Conservation (phyloP, 2,329 filamentous ascomycete species). For the Microdochium paspali region DNA sequence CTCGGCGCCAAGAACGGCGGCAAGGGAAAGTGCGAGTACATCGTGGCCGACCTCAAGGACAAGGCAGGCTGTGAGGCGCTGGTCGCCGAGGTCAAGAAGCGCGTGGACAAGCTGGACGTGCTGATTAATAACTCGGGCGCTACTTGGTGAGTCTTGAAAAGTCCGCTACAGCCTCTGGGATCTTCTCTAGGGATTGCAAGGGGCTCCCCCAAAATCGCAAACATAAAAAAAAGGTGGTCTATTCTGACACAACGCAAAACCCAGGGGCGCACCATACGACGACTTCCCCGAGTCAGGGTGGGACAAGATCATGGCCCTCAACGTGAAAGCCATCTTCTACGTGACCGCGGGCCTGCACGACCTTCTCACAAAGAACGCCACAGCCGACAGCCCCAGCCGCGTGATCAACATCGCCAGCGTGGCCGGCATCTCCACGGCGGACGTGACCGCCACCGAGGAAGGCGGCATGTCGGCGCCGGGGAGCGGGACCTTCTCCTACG, state of each 20-base stretch:
- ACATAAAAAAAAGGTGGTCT: too few species aligned
- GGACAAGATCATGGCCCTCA: constrained; percentile 6
- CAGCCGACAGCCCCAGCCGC: constrained; percentile 2
- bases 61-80: constrained; percentile 4
- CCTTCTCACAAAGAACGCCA: constrained; percentile 2
- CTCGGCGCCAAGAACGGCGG: too few species aligned
- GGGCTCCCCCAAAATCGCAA: too few species aligned
- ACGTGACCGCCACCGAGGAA: constrained; percentile 1
- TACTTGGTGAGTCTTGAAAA: constrained; percentile 1
- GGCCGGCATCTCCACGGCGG: constrained; percentile 1
- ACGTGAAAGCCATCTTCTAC: constrained; percentile 5
- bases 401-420: constrained; percentile 5
- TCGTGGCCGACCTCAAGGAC: constrained; percentile 5
- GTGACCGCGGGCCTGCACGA: constrained; percentile 4
- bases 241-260: too few species aligned
- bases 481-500: constrained; percentile 3
- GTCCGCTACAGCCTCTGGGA: too few species aligned
- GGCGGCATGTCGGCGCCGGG: constrained; percentile 2
- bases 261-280: constrained; percentile 4
- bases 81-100: constrained; percentile 1
- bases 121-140: constrained; percentile 5
- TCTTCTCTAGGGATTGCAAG: too few species aligned
- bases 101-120: constrained; percentile 3
- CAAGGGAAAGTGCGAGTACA: constrained; percentile 4
- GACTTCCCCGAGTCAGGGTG: constrained; percentile 5